Evolutionary conservation across 1,139 yeast genomes (phyloP).

Genomic region (Trichomonascaceae sp.): DNA sequence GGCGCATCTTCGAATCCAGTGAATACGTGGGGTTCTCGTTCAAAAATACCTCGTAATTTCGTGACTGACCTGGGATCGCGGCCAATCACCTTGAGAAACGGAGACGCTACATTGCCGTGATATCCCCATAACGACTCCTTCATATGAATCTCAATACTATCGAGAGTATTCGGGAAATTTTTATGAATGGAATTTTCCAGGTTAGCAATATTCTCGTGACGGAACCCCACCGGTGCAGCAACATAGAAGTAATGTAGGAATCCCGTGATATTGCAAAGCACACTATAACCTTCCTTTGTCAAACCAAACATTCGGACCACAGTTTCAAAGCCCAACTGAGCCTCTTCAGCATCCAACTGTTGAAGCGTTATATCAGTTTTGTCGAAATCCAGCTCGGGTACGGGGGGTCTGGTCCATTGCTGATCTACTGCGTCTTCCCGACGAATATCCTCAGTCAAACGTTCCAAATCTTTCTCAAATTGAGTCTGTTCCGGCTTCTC

Average conservation of each 20-base stretch:
- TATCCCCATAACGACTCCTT: conserved; percentile 95
- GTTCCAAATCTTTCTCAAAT: conserved; percentile 46
- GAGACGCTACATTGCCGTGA: conserved; percentile 68
- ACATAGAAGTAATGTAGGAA: conserved; percentile 87
- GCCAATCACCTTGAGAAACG: conserved; percentile 70
- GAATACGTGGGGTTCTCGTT: conserved; percentile 54
- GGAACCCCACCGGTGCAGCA: conserved; percentile 81
- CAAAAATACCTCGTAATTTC: conserved; percentile 70
- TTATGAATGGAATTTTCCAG: conserved; percentile 39
- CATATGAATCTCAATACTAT: conserved; percentile 54
- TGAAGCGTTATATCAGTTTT: conserved; percentile 61
- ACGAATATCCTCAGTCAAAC: conserved; percentile 36
- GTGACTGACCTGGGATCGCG: conserved; percentile 61
- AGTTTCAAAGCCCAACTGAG: conserved; percentile 42
- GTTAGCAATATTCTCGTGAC: conserved; percentile 44
- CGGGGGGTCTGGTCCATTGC: conserved; percentile 57
- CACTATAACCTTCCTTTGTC: conserved; percentile 78
- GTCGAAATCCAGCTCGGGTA: conserved; percentile 42
- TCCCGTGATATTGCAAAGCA: conserved; percentile 83
- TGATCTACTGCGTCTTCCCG: conserved; percentile 37
- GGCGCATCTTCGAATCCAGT: conserved; percentile 31
- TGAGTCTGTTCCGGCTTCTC: conserved; percentile 21
- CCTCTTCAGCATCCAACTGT: conserved; percentile 93
- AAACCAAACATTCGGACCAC: conserved; percentile 88
- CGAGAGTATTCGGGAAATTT: conserved; percentile 21